Evolutionary conservation across 2,329 filamentous ascomycete species (phyloP), one percentile per base, ranked within the genome.

Genomic region (Diaporthe sp.): DNA sequence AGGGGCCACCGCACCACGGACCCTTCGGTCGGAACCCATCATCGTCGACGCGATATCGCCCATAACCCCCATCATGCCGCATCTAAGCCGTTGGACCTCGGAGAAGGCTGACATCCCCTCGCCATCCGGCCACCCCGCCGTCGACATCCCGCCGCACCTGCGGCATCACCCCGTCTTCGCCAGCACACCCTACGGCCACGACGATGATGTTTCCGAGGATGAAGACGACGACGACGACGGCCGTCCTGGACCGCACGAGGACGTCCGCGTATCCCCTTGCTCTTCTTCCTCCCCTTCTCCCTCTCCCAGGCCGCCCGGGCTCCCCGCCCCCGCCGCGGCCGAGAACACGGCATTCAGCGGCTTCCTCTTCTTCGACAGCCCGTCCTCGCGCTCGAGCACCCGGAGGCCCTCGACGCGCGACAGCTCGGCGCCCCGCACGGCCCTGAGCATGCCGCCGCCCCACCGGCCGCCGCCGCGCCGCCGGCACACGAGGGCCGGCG

Each of bases 61-160:
- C 19, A 31, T n/a, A 3, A 49, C 25, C 10, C 28, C 67, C 7
- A n/a, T 31, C 3, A 5, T 9, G 19, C 44, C 55, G 9, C 57
- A 61, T 53, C 31, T 53, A 8, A 44, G 49, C 46, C 57, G 65
- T 55, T 76, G 75, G 75, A 60, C 73, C 49, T 42, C 53, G 15
- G 71, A 74, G 12, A 70, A 76, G 62, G 61, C 58, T 15, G 25
- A 22, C 9, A 39, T 73, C 28, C 61, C 42, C 34, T 70, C 55
- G 15, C 71, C 71, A 7, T 9, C 44, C 2, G 68, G 53, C n/a
- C 74, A 70, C 19, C 44, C 71, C 25, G 61, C 71, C 8, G 39
- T 57, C n/a, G 53, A 67, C 25, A 46, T 31, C 37, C 44, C n/a
- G 13, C 61, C 46, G 31, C 34, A 53, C 46, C 46, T 53, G 65